Base-by-base conservation (phyloP, 2,329 filamentous ascomycete genomes). In the Diaporthe caulivora region DNA sequence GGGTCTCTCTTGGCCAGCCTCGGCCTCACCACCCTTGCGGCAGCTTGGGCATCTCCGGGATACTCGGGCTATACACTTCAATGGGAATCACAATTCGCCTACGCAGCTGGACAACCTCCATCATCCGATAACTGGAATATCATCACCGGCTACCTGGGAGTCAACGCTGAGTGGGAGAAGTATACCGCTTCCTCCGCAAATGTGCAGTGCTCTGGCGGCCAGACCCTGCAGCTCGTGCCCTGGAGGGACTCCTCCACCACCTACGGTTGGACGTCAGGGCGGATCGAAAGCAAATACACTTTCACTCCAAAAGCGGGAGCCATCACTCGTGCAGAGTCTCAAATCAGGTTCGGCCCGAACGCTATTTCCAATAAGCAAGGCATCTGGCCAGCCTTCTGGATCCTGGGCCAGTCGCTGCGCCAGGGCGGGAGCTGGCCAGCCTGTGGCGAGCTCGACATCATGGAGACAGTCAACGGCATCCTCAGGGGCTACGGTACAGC, bases 361-460 rank as follows among this genome's bases (percentile, higher is more conserved):
- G 70, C 79, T 15, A 72, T 78, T 21, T 76, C 76, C 40, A 81
- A 82, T 64, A 87, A 87, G 80, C 82, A 86, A 76, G 87, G 87
- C 17, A 82, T 88, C 75, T 89, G 87, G 87, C 87, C 87, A 2
- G 87, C 87, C 4, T 89, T 88, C 77, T 89, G 87, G 87, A 80
- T 87, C 70, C 83, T 88, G 1, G 87, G 87, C 15, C 82, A 86
- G 73, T 81, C 85, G 21, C 80, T 88, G 67, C 84, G 86, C 9
- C 78, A 81, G 74, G 86, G 86, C 17, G 85, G 83, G 2, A 74
- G 76, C 26, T 89, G 87, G 87, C 87, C 87, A 0, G 80, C 79
- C 10, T 87, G 86, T 76, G 87, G 87, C 34, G 87, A 89, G 81
- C 79, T 89, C 58, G 87, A 89, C 76, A 82, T 87, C 73, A 82